Base-by-base conservation (phyloP, 306 rosid species). In the Leucaena leucocephala region DNA sequence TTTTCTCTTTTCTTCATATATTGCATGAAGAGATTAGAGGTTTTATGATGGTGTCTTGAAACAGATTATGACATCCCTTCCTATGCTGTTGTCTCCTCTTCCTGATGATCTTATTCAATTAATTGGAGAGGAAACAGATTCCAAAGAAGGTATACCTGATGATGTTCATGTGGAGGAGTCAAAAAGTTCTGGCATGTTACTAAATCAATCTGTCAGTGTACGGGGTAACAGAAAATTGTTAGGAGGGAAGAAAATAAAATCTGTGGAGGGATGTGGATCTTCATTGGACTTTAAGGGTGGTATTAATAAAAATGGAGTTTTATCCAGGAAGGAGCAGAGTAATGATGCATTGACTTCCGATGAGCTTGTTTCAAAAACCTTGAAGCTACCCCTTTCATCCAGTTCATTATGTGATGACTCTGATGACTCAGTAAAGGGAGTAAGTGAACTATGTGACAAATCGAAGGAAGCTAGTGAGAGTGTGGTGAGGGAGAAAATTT, bases 41-140 rank as follows among this genome's bases (percentile, higher is more conserved):
- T 16, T 81, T 67, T 77, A 27, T 72, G 22, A 65, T 78, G 64
- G 17, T 74, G 76, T 84, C 27, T 82, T 87, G 87, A 81, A 85
- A 81, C 93, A 96, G 99, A 90, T 90, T 83, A 89, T 93, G 91
- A 87, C 97, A 58, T 83, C 88, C 70, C 86, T 87, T 81, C 98
- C 90, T 17, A 78, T 81, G 83, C 83, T 86, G 74, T 83, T 93
- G 85, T 91, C 97, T 27, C 99, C 99, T 65, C 94, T 96, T 86
- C 84, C 88, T 19, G 85, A 86, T 70, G 86, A 91, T 84, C 82
- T 88, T 63, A 76, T 87, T 85, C 81, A 91, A 82, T 80, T 91
- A 77, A 57, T 80, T 69, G 84, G 81, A 81, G 88, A 83, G 86
- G 88, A 85, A 84, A 79, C 68, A 54, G 78, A 57, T 63, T 58